These are phyloP conservation scores for Stephanodiscus triporus DNA, from an alignment of 108 stramenopile genomes.

Conservation along the genomic window DNA sequence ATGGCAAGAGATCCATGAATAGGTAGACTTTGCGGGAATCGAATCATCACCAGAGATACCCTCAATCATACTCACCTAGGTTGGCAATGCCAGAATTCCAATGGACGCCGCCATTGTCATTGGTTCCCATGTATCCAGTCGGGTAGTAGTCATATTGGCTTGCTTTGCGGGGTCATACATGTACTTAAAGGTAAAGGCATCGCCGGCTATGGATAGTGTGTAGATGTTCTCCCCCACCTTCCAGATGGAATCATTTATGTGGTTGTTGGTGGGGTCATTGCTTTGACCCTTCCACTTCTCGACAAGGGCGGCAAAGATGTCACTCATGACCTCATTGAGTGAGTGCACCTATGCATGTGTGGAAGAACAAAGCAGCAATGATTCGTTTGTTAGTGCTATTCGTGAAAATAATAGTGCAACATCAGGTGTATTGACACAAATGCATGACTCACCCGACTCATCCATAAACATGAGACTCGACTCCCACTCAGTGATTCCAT, in stretches of 20 bases:
- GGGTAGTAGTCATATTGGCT: conserved; percentile 17
- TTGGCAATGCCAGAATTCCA: conserved; percentile 34
- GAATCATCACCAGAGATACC: too few relatives aligned
- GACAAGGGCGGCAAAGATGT: conserved; percentile 1
- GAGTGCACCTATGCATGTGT: background rate
- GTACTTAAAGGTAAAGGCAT: background rate
- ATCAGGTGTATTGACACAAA: background rate
- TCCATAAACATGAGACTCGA: background rate
- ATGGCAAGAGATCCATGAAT: background rate
- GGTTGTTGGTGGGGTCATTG: background rate
- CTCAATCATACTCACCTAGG: conserved; percentile 3
- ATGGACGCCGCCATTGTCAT: conserved; percentile 33
- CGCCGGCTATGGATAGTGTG: background rate
- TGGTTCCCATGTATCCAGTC: conserved; percentile 1
- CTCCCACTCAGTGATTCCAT: background rate
- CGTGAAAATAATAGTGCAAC: background rate
- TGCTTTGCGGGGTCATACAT: background rate
- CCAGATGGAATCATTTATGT: background rate
- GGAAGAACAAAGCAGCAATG: background rate
- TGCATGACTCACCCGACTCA: conserved; percentile 2
- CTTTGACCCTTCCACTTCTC: background rate
- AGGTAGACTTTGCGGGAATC: background rate
- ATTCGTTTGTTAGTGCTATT: background rate
- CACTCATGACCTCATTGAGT: conserved; percentile 3
- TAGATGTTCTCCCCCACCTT: background rate